These are phyloP conservation scores for Brettanomyces sp. DNA, from an alignment of 805 yeast genomes.

Conservation along the genomic window DNA sequence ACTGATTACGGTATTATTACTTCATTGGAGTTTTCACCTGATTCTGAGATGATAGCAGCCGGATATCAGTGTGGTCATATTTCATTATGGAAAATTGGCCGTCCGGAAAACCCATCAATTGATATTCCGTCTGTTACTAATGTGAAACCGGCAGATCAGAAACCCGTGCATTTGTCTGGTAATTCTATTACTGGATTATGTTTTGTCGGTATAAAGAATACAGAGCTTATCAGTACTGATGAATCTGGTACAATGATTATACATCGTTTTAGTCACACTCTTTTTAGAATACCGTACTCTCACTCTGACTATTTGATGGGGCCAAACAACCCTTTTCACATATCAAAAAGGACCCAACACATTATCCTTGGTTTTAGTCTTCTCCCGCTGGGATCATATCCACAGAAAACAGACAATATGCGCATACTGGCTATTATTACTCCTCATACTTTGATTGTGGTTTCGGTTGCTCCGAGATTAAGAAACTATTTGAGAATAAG, in stretches of 20 bases:
- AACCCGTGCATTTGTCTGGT: slow-evolving; percentile 26
- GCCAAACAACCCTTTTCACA: no score
- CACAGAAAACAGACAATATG: slow-evolving; percentile 44
- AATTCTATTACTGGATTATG: slow-evolving; percentile 33
- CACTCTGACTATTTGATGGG: no score
- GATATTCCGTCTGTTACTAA: slow-evolving; percentile 21
- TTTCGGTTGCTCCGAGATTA: slow-evolving; percentile 43
- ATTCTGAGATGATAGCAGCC: slow-evolving; percentile 59
- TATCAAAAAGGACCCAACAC: no score
- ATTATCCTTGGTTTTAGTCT: slow-evolving; percentile 33
- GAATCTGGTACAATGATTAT: slow-evolving; percentile 45
- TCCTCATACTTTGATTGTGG: slow-evolving; percentile 36
- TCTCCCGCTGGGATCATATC: slow-evolving; percentile 52
- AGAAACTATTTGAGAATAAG: slow-evolving; percentile 47
- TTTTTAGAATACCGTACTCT: slow-evolving; percentile 30
- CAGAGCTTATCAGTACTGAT: slow-evolving; percentile 51
- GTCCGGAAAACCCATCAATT: slow-evolving; percentile 20
- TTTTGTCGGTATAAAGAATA: slow-evolving; percentile 41
- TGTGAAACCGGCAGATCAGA: slow-evolving; percentile 9
- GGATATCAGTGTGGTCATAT: slow-evolving; percentile 63
- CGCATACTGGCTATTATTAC: slow-evolving; percentile 58
- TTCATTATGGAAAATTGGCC: slow-evolving; percentile 54
- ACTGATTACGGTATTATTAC: slow-evolving; percentile 40
- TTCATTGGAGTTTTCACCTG: slow-evolving; percentile 50
- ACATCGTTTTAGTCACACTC: slow-evolving; percentile 54